Evolutionary conservation across 2,329 filamentous ascomycete species (phyloP), one percentile per base, ranked within the genome.

Genomic region (Alternaria tenuissima): DNA sequence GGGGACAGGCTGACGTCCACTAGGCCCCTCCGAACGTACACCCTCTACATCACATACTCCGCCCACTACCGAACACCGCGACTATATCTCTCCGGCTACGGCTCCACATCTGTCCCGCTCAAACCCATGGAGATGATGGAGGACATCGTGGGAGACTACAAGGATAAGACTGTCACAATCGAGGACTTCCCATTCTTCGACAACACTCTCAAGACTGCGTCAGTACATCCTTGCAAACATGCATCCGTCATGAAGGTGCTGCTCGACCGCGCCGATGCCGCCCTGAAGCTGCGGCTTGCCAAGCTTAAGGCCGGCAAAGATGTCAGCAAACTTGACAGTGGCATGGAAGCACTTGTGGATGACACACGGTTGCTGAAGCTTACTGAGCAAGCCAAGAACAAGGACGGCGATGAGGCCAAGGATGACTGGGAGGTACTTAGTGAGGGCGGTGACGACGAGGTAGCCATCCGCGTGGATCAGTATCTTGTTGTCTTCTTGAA

Each of bases 221-320:
- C 91, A 32, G 92, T 99, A 14, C 95, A 99, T 76, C 95, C 95
- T 4, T 99, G 95, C 87, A 96, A 95, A 78, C 95, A 99, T 77
- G 95, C 95, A 9, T 91, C 91, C 28, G 95, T 99, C 70, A 99
- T 99, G 95, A 99, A 98, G 82, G 92, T 92, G 22, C 87, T 99
- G 5, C 89, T 99, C 39, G 95, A 98, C 79, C 92, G 95, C 36
- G 95, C 95, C 47, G 94, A 99, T 76, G 93, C 93, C 22, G 94
- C 94, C 0, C 85, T 98, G 55, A 96, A 97, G 78, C 87, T 96
- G 55, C 89, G 94, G 22, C 86, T 93, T 44, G 91, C 94, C 72
- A 96, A 94, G 84, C 84, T 95, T 60, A 89, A 87, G 74, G 83
- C 86, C 80, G 87, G 76, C 79, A 88, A 84, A 75, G 82, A 76